These are phyloP conservation scores for Stereocaulon alpinum DNA, from an alignment of 495 filamentous ascomycete species.

Conservation along the genomic window DNA sequence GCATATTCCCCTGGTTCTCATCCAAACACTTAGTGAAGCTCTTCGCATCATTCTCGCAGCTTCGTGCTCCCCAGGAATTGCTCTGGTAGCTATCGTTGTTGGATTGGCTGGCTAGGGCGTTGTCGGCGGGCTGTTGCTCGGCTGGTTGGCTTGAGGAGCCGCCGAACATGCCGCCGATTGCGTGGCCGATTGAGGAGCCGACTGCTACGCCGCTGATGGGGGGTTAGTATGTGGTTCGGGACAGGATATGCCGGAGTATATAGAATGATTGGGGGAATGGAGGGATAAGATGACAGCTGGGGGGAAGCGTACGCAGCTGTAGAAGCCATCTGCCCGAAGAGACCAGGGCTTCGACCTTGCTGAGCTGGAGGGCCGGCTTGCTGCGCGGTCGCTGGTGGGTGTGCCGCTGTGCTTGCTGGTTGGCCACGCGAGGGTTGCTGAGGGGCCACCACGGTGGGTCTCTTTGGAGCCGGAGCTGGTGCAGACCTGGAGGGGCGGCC, in stretches of 20 bases:
- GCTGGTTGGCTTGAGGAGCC: constrained; percentile 49
- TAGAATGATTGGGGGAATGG: too few species aligned
- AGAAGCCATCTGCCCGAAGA: constrained; percentile 78
- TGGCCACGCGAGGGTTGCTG: constrained; percentile 48
- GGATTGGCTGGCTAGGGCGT: constrained; percentile 34
- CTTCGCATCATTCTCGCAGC: constrained; percentile 71
- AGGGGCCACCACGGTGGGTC: constrained; percentile 47
- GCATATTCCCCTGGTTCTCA: constrained; percentile 65
- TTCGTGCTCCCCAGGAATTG: constrained; percentile 40
- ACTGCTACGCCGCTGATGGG: constrained; percentile 87
- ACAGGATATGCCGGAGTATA: too few species aligned
- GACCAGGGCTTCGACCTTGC: constrained; percentile 48
- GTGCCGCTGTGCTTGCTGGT: constrained; percentile 53
- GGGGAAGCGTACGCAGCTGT: too few species aligned
- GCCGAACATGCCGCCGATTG: constrained; percentile 77
- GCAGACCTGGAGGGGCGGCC: constrained; percentile 57
- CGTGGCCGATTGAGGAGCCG: constrained; percentile 89
- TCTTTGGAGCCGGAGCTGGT: constrained; percentile 49
- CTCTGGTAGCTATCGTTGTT: constrained; percentile 37
- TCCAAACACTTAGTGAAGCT: constrained; percentile 93
- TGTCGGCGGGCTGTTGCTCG: constrained; percentile 42
- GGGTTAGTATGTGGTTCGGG: too few species aligned
- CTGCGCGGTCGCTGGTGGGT: constrained; percentile 36
- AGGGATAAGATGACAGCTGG: too few species aligned
- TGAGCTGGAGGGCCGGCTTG: constrained; percentile 40